Conservation (phyloP, 192 early-diverging fungal species). For the Umbelopsis sp. region DNA sequence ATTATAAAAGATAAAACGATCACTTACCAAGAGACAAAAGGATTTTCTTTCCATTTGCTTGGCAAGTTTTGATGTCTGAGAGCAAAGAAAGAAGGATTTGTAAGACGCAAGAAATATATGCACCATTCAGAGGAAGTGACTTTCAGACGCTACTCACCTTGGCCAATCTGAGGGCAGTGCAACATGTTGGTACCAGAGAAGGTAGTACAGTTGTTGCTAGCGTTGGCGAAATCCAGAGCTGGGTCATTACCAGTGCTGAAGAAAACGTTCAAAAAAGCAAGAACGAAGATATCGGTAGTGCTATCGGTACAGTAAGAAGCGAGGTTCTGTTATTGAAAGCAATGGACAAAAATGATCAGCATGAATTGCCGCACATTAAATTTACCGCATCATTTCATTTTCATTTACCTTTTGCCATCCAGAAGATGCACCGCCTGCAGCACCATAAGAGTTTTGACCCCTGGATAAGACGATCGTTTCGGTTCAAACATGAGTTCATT, state of each 20-base stretch:
- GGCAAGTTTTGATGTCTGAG: constrained; percentile 73
- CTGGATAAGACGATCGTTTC: neutral
- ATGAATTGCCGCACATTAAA: neutral
- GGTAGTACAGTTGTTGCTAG: constrained; percentile 53
- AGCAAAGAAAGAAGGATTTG: too few relatives aligned
- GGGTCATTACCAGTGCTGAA: constrained; percentile 67
- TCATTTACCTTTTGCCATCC: constrained; percentile 23
- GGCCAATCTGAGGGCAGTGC: constrained; percentile 67
- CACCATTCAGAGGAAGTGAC: neutral
- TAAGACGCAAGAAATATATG: too few relatives aligned
- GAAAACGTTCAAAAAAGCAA: constrained; percentile 65
- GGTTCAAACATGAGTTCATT: too few relatives aligned
- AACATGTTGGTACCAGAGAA: constrained; percentile 64
- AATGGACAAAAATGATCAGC: too few relatives aligned
- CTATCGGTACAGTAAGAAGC: constrained; percentile 61
- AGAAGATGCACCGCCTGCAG: constrained; percentile 41
- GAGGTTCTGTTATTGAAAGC: constrained; percentile 41
- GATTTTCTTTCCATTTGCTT: constrained; percentile 70
- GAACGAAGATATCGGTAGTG: constrained; percentile 51
- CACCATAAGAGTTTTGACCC: constrained; percentile 54
- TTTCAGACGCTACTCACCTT: constrained; percentile 5
- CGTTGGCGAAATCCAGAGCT: constrained; percentile 67
- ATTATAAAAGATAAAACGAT: neutral
- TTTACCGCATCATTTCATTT: constrained; percentile 16
- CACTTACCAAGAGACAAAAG: constrained; percentile 60